These are phyloP conservation scores for Nakataea oryzae DNA, from an alignment of 2,329 filamentous ascomycete species.

Conservation along the genomic window DNA sequence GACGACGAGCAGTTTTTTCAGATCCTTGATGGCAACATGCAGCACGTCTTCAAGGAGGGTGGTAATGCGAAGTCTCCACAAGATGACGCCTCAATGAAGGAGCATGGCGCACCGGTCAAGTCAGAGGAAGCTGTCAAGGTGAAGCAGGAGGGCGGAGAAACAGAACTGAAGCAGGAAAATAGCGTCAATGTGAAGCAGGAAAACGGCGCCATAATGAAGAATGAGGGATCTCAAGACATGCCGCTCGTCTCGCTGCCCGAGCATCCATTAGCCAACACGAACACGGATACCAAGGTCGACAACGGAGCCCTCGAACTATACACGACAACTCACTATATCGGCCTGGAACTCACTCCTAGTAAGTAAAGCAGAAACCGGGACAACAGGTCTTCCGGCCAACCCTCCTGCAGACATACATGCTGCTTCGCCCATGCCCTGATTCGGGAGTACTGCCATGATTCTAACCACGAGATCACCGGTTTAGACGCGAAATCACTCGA, in stretches of 20 bases:
- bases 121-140: constrained; percentile 18
- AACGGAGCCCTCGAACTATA: constrained; percentile 46
- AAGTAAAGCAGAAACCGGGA: constrained; percentile 21
- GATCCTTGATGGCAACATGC: constrained; percentile 42
- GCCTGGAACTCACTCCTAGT: constrained; percentile 70
- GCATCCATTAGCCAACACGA: background rate
- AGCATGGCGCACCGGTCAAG: constrained; percentile 24
- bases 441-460: background rate
- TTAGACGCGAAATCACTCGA: constrained; percentile 61
- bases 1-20: constrained; percentile 37
- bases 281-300: constrained; percentile 7
- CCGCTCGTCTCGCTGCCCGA: constrained; percentile 3
- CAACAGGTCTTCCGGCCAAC: background rate
- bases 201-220: constrained; percentile 8
- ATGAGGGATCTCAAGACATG: constrained; percentile 11
- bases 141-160: constrained; percentile 6
- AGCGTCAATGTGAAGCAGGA: constrained; percentile 4
- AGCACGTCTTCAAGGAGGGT: constrained; percentile 34
- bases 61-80: background rate
- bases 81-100: constrained; percentile 35
- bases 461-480: background rate
- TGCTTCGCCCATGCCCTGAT: background rate
- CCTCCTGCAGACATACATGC: background rate
- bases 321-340: constrained; percentile 91
- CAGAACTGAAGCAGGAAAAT: constrained; percentile 7